These are phyloP conservation scores for Colletotrichum neosansevieriae DNA, from an alignment of 2,329 filamentous ascomycete genomes.

Conservation along the genomic window DNA sequence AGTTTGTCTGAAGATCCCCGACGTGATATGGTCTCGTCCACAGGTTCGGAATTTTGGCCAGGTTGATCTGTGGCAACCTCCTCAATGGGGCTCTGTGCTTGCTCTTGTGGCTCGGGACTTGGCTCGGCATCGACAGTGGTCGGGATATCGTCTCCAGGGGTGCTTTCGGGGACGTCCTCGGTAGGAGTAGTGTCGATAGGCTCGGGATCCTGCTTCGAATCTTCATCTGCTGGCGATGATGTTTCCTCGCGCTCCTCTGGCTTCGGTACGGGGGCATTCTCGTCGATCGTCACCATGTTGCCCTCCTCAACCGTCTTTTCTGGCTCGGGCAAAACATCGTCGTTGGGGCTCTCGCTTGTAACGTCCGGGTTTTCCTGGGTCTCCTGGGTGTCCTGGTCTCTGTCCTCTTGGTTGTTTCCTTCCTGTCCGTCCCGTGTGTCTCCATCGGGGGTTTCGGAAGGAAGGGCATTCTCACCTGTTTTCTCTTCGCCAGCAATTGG, in stretches of 20 bases:
- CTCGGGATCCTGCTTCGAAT: neutral
- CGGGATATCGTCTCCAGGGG: neutral
- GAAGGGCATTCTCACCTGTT: slow-evolving; percentile 48
- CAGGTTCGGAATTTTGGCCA: neutral
- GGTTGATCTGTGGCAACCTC: slow-evolving; percentile 13
- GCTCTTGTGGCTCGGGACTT: slow-evolving; percentile 30
- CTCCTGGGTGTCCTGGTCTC: slow-evolving; percentile 12
- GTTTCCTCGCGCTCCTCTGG: neutral
- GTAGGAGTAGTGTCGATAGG: neutral
- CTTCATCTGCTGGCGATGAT: slow-evolving; percentile 4
- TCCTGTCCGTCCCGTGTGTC: slow-evolving; percentile 37
- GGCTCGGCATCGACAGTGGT: slow-evolving; percentile 34
- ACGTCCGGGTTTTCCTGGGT: slow-evolving; percentile 18
- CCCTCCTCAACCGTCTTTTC: neutral
- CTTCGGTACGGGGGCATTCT: slow-evolving; percentile 4
- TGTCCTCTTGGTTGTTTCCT: slow-evolving; percentile 14
- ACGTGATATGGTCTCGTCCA: slow-evolving; percentile 6
- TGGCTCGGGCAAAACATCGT: slow-evolving; percentile 22
- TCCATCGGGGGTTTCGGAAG: slow-evolving; percentile 45
- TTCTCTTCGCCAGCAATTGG: slow-evolving; percentile 39
- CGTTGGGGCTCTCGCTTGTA: slow-evolving; percentile 29
- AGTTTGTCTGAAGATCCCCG: slow-evolving; percentile 38
- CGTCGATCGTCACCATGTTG: neutral
- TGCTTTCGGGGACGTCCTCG: neutral
- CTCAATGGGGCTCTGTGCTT: neutral